Base-by-base conservation (phyloP, 495 filamentous ascomycete genomes). In the Aspergillus funiculosus region DNA sequence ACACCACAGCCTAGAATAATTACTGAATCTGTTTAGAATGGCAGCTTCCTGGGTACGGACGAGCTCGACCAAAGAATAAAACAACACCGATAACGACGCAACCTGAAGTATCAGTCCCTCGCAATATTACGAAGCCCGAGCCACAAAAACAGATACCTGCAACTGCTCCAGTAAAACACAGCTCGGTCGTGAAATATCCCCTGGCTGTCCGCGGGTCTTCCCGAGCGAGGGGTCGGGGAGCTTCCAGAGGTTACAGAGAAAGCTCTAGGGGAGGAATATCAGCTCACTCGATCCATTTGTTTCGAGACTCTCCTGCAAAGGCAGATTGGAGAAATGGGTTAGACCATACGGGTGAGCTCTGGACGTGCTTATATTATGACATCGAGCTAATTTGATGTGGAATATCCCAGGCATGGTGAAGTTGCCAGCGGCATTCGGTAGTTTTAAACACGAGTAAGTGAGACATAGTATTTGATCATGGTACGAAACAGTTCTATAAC, bases 391-490 rank as follows among this genome's bases (percentile, higher is more conserved):
- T 13, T 0, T 4, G 14, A 18, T 11, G 1, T 14, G 27, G 8
- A 25, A 24, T 18, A 14, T 13, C 14, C 7, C 24, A 59, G 56
- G 15, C 3, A 10, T 31, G 10, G 6, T 59, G 15, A 47, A 48
- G 20, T 21, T 60, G 17, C 50, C 56, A 5, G 44, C 43, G 21
- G 4, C 49, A 3, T 62, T 56, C 26, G 57, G 57, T 6, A 31
- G 20, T 1, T 52, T 62, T 24, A 59, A 56, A 28, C 31, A 56
- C 25, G 56, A 59, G 59, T 62, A 50, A 50, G 56, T 51, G 8
- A 15, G n/a, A 15, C 9, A 28, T 1, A 6, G 6, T 27, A 6
- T n/a, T 28, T 18, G 15, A 15, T 13, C 31, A 36, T 14, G 4
- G 13, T 29, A 34, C 5, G 14, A 11, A 6, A 13, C 18, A 22